Percentiles rank a stretch among this genome's conserved stretches.
Evolutionary conservation across 2,329 filamentous ascomycete species (phyloP).

Genomic region (Aureobasidium sp.): DNA sequence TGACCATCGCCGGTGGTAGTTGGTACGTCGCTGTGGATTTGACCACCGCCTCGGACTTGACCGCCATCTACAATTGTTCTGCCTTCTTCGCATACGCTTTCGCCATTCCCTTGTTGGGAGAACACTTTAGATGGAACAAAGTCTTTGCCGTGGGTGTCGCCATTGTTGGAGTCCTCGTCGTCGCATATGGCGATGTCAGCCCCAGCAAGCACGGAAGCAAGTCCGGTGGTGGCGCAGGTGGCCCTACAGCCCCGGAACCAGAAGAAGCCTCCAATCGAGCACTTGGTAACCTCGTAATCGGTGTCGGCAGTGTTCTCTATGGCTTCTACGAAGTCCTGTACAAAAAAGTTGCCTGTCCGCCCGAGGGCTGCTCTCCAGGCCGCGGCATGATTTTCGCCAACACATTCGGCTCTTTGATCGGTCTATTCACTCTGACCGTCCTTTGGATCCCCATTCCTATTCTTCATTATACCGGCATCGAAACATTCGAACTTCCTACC

Average conservation of each 20-base stretch:
- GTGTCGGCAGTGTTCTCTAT: slow-evolving; percentile 82
- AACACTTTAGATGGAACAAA: slow-evolving; percentile 78
- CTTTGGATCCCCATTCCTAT: slow-evolving; percentile 90
- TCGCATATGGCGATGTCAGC: slow-evolving; percentile 76
- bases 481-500: slow-evolving; percentile 73
- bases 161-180: slow-evolving; percentile 83
- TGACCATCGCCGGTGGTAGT: slow-evolving; percentile 84
- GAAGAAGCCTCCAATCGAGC: slow-evolving; percentile 60
- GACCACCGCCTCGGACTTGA: slow-evolving; percentile 88
- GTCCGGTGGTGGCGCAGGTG: slow-evolving; percentile 48
- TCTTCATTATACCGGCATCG: slow-evolving; percentile 69
- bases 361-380: slow-evolving; percentile 74
- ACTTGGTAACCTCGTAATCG: slow-evolving; percentile 86
- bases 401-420: slow-evolving; percentile 81
- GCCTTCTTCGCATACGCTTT: slow-evolving; percentile 99
- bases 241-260: slow-evolving; percentile 37
- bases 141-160: slow-evolving; percentile 79
- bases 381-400: slow-evolving; percentile 96
- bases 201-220: slow-evolving; percentile 47
- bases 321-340: slow-evolving; percentile 97
- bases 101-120: slow-evolving; percentile 79
- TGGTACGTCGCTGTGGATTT: slow-evolving; percentile 95
- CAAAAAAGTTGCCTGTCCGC: slow-evolving; percentile 87
- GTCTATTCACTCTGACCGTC: slow-evolving; percentile 74
- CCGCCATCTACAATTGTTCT: slow-evolving; percentile 98